Conservation (phyloP, 208 protist species). For the Porcisia deanei region DNA sequence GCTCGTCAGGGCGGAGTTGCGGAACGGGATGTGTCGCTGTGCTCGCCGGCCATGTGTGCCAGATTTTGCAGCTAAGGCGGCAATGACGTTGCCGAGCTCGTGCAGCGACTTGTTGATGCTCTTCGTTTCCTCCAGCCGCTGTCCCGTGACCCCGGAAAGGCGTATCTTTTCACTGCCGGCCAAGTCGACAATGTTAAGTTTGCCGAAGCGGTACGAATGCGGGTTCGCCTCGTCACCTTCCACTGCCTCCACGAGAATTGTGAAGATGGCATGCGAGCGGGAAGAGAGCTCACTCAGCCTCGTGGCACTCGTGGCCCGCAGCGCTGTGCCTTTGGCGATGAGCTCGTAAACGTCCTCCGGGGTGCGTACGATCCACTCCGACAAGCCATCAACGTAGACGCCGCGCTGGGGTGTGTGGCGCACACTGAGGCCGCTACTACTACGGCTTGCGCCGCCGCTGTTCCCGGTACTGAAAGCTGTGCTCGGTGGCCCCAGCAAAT, state of each 20-base stretch:
- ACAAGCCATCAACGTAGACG: constrained; percentile 93
- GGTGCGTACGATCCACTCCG: constrained; percentile 87
- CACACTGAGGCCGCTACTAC: constrained; percentile 37
- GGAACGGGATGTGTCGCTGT: constrained; percentile 91
- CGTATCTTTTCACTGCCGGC: constrained; percentile 92
- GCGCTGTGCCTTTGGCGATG: constrained; percentile 73
- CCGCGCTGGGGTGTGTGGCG: constrained; percentile 80
- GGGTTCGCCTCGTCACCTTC: constrained; percentile 49
- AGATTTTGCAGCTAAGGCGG: constrained; percentile 79
- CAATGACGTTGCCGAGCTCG: constrained; percentile 89
- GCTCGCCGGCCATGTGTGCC: constrained; percentile 52
- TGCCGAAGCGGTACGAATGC: constrained; percentile 52
- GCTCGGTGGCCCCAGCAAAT: constrained; percentile 51
- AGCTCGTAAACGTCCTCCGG: constrained; percentile 92
- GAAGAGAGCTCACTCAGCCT: constrained; percentile 93
- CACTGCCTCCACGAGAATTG: constrained; percentile 63
- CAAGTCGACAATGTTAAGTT: constrained; percentile 92
- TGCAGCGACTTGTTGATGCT: constrained; percentile 94
- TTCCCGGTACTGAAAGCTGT: neutral
- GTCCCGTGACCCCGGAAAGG: constrained; percentile 80
- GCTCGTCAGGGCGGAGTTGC: constrained; percentile 96
- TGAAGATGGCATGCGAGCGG: constrained; percentile 97
- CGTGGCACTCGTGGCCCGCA: constrained; percentile 79
- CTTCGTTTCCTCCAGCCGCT: constrained; percentile 80
- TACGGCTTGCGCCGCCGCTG: constrained; percentile 7